Conservation (phyloP, 2,329 filamentous ascomycete genomes). For the Scedosporium aurantiacum region DNA sequence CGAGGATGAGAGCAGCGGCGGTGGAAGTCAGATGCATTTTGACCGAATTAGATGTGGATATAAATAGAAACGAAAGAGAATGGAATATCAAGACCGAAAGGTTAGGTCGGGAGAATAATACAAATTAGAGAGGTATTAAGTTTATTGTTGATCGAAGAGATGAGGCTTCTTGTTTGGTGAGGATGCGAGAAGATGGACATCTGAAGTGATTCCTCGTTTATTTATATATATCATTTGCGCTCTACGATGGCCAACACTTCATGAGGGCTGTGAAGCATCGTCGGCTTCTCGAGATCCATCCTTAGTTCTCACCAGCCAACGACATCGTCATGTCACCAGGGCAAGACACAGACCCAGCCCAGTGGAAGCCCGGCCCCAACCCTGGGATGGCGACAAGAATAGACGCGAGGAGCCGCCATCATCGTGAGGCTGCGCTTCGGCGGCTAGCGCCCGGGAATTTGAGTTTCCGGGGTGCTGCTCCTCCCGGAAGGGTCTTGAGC, state of each 20-base stretch:
- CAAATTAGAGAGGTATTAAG: neutral
- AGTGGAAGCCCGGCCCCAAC: too few relatives aligned
- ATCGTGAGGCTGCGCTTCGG: neutral
- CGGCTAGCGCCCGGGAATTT: neutral
- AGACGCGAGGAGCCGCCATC: neutral
- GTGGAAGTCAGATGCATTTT: slow-evolving; percentile 25
- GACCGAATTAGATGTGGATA: neutral
- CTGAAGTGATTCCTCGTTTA: neutral
- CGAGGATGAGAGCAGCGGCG: slow-evolving; percentile 26
- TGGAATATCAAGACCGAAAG: too few relatives aligned
- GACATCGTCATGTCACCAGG: neutral
- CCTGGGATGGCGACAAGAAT: neutral
- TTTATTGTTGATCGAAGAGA: too few relatives aligned
- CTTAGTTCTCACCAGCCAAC: neutral
- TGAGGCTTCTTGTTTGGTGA: too few relatives aligned
- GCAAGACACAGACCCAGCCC: too few relatives aligned
- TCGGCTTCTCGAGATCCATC: neutral
- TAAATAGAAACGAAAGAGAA: neutral
- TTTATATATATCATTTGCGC: neutral
- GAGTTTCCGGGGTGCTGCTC: neutral
- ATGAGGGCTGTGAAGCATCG: neutral
- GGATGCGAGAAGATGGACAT: neutral
- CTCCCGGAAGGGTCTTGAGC: neutral
- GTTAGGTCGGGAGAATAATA: neutral
- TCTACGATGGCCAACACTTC: neutral